Percentiles rank a stretch among this genome's conserved stretches.
phyloP scores from a whole-genome alignment of 1,284 basidiomycete genomes.

The Heterobasidion annosum region DNA sequence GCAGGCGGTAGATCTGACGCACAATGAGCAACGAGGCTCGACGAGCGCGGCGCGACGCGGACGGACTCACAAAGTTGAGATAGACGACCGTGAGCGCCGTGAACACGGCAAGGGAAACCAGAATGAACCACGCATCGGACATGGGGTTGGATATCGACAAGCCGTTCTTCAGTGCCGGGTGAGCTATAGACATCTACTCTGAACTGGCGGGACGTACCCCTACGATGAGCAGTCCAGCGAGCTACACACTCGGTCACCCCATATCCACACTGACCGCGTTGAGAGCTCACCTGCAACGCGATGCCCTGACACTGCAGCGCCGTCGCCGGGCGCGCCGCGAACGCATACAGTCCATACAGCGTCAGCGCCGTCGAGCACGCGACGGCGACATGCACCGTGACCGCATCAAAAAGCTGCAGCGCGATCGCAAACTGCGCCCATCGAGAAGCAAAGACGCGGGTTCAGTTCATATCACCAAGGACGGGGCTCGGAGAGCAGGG shows the following conservation, averaged over 20 bases:
- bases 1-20: slow-evolving; percentile 7
- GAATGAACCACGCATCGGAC: background rate
- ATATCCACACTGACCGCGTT: background rate
- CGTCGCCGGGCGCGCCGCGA: slow-evolving; percentile 1
- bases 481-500: too few species aligned
- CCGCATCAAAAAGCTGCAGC: slow-evolving; percentile 5
- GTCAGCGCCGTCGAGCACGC: slow-evolving; percentile 4
- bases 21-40: too few species aligned
- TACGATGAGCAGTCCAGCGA: slow-evolving; percentile 6
- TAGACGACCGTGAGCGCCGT: slow-evolving; percentile 6
- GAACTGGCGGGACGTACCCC: background rate
- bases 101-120: slow-evolving; percentile 6
- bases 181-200: background rate
- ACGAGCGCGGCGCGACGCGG: background rate
- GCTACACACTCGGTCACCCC: background rate
- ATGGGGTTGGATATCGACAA: background rate
- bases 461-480: too few species aligned
- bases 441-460: too few species aligned
- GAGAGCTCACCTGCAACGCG: slow-evolving; percentile 5
- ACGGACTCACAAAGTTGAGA: slow-evolving; percentile 4
- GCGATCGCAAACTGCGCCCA: background rate
- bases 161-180: background rate
- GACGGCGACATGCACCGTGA: slow-evolving; percentile 1
- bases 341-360: slow-evolving; percentile 6
- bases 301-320: slow-evolving; percentile 2